Evolutionary conservation across 139 green algal genomes (phyloP).

Genomic region (Pseudopediastrum boryanum): DNA sequence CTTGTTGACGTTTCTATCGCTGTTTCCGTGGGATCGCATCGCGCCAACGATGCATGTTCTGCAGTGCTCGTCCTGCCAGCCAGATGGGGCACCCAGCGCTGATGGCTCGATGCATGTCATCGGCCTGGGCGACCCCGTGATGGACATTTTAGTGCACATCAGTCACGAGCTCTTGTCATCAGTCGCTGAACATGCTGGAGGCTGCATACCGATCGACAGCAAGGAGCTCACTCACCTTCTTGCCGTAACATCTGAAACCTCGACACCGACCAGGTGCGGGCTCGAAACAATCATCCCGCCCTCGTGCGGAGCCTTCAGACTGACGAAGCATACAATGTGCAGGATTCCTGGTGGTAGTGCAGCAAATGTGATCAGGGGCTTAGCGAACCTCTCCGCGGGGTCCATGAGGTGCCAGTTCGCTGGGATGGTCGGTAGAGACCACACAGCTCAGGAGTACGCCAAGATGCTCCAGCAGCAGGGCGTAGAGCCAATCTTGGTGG

Average conservation of each 20-base stretch:
- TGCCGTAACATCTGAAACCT: background rate
- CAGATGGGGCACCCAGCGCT: background rate
- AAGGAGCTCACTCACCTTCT: constrained; percentile 34
- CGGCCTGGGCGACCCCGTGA: constrained; percentile 55
- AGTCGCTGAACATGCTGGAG: constrained; percentile 48
- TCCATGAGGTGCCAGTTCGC: constrained; percentile 49
- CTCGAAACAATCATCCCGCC: background rate
- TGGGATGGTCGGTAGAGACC: constrained; percentile 78
- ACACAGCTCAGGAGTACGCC: constrained; percentile 59
- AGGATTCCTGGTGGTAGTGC: constrained; percentile 74
- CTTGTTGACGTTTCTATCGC: background rate
- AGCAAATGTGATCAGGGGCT: constrained; percentile 79
- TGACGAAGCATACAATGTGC: too few species aligned
- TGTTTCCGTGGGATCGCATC: background rate
- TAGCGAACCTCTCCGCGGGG: constrained; percentile 42
- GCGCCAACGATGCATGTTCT: background rate
- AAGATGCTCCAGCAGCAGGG: constrained; percentile 48
- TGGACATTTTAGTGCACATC: constrained; percentile 61
- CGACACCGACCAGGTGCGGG: background rate
- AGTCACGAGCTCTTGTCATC: constrained; percentile 41
- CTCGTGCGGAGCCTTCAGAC: background rate
- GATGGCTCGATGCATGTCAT: constrained; percentile 15
- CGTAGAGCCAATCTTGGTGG: constrained; percentile 66
- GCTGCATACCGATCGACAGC: constrained; percentile 47
- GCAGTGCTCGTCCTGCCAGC: background rate